These are phyloP conservation scores for Eimeria sp. DNA, from an alignment of 169 alveolate genomes.

Conservation along the genomic window DNA sequence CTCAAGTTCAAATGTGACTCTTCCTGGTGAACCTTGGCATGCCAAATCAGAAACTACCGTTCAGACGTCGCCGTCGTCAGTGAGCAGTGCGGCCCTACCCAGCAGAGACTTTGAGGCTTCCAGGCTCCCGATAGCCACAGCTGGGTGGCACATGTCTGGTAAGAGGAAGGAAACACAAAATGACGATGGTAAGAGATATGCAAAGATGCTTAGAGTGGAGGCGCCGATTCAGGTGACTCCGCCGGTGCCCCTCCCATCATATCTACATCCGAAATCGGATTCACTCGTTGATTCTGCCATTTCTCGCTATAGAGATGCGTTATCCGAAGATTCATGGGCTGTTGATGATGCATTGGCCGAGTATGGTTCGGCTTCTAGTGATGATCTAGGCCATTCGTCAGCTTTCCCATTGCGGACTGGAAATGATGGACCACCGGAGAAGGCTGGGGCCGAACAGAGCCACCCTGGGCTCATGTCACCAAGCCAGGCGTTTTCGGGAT, in stretches of 20 bases:
- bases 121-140: not conserved
- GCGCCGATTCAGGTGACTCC: not conserved
- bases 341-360: not conserved
- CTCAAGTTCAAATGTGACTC: not conserved
- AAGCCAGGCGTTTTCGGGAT: not conserved
- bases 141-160: not conserved
- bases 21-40: not conserved
- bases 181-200: not conserved
- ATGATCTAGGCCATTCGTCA: not conserved
- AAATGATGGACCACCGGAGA: not conserved
- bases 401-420: not conserved
- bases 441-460: not conserved
- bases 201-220: not conserved
- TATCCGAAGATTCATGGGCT: not conserved
- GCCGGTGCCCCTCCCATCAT: not conserved
- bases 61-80: not conserved
- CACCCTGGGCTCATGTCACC: not conserved
- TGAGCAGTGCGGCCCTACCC: not conserved
- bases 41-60: not conserved
- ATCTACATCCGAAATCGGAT: not conserved
- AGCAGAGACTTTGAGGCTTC: not conserved
- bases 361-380: not conserved
- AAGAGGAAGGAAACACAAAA: not conserved
- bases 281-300: not conserved
- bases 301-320: not conserved